Base-by-base conservation (phyloP, 176 grass and related monocot genomes). In the barley (Hordeum vulgare) region DNA sequence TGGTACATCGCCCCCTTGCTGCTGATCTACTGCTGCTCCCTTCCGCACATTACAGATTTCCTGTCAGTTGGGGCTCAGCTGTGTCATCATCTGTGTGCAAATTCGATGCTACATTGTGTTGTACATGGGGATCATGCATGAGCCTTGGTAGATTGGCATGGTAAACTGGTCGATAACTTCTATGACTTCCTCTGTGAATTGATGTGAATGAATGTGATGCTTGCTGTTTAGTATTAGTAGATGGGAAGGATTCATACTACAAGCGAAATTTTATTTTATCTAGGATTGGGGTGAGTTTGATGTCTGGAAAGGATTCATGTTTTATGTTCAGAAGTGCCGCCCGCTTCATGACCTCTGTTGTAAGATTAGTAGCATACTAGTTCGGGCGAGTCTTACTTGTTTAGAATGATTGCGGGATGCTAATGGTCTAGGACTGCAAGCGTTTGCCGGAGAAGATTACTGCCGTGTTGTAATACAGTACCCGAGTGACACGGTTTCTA, bases 351-450 rank as follows among this genome's bases (percentile, higher is more conserved):
- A 8, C 70, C 28, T 65, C 59, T 37, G 68, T 82, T 25, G 61
- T 72, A 28, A 68, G 53, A 56, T 59, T 29, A 47, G 58, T 27
- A 67, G 0, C 7, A 0, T 18, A 44, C 75, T 67, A 10, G 21
- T 81, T 58, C 20, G 0, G 4, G 61, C 29, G 57, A 45, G 15
- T 49, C 14, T 31, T 59, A 11, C 42, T 81, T 3, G 11, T 17
- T 20, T 33, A 27, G 33, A 57, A 28, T 60, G 54, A 37, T 11
- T 56, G 58, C 90, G 94, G 95, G 89, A 91, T 83, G 90, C 92
- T 80, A 97, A 97, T 81, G 92, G 95, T 27, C 61, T 97, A 83
- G 95, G 95, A 27, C 79, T 97, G 31, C 66, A 93, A 91, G 95
- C 90, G 0, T 29, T 88, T 33, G 8, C 36, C 1, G 65, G 84